Conservation (phyloP, 495 filamentous ascomycete genomes). For the Gamarada debralockiae region DNA sequence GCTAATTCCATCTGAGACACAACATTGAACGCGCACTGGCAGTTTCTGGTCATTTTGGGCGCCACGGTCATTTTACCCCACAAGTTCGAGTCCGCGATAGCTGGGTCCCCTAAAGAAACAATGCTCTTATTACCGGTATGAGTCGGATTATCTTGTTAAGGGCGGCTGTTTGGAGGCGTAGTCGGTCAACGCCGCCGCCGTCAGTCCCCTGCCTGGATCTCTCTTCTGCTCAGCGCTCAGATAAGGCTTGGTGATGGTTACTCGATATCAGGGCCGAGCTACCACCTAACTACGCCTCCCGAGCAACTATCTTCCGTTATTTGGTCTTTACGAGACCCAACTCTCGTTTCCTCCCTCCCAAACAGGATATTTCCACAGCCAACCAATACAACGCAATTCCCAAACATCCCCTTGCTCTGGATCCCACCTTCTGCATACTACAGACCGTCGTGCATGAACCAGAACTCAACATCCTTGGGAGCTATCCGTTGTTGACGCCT, state of each 20-base stretch:
- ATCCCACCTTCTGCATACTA: conserved; percentile 12
- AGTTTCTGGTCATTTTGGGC: no score
- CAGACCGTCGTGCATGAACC: conserved; percentile 17
- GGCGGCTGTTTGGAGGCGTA: not conserved
- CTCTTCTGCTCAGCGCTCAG: not conserved
- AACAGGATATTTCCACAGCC: no score
- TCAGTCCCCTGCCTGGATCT: not conserved
- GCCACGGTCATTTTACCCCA: conserved; percentile 10
- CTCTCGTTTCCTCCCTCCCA: no score
- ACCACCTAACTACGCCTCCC: not conserved
- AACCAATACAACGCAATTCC: conserved; percentile 6
- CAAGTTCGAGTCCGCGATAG: not conserved
- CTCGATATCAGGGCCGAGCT: not conserved
- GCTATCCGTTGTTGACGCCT: conserved; percentile 17
- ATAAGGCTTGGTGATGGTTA: not conserved
- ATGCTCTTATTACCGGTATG: not conserved
- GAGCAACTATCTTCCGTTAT: no score
- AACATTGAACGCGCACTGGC: not conserved
- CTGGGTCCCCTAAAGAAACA: not conserved
- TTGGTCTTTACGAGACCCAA: no score
- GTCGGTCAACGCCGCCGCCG: no score
- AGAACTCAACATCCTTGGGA: conserved; percentile 15
- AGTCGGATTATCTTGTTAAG: not conserved
- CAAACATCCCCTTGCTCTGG: conserved; percentile 20
- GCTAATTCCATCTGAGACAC: not conserved